phyloP scores from a whole-genome alignment of 352 stramenopile species.

The Vaucheria bursata region DNA sequence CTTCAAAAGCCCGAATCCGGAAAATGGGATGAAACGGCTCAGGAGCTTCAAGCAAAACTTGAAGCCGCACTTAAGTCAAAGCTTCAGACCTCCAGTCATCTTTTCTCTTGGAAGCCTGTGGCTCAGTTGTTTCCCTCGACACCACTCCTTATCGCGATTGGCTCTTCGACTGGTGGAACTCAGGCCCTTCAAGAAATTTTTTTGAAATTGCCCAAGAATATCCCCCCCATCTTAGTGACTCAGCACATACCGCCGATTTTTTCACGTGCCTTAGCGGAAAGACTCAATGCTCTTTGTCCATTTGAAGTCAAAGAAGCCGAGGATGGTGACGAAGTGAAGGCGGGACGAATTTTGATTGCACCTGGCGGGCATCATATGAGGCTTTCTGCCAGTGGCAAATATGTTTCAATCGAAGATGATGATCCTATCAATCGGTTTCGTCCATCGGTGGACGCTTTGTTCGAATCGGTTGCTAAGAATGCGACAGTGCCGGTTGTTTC shows the following conservation, averaged over 20 bases:
- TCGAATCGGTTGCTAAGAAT: background rate
- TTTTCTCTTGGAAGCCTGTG: background rate
- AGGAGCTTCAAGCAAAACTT: background rate
- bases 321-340: background rate
- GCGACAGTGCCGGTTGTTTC: background rate
- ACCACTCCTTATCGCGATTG: background rate
- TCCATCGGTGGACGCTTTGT: background rate
- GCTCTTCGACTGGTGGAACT: background rate
- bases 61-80: background rate
- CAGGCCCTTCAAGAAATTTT: background rate
- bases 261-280: background rate
- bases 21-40: background rate
- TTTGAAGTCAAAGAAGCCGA: slow-evolving; percentile 3
- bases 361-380: background rate
- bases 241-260: background rate
- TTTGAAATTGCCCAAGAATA: background rate
- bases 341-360: background rate
- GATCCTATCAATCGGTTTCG: background rate
- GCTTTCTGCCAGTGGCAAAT: background rate
- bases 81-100: background rate
- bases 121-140: background rate
- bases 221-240: background rate
- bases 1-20: background rate
- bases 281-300: background rate
- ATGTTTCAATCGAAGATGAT: background rate